A percentile compares a stretch with the other conserved stretches of the same genome.
These are phyloP conservation scores for Yarrowia sp. DNA, from an alignment of 805 yeast species.

Conservation along the genomic window DNA sequence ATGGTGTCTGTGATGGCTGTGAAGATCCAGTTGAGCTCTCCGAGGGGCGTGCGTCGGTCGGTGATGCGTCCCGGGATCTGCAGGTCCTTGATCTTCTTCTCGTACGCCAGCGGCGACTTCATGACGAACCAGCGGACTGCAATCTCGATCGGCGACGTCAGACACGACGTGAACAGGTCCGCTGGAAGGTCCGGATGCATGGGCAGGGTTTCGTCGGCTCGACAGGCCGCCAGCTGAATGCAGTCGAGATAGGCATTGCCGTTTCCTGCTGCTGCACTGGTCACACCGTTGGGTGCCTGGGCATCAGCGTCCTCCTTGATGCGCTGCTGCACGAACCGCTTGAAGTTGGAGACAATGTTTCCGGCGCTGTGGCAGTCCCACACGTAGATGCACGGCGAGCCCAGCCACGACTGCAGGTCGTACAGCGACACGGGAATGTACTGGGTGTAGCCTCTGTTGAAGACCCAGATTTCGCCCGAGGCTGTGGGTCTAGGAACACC, in stretches of 20 bases:
- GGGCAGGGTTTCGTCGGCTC: slow-evolving; percentile 79
- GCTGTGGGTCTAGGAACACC: slow-evolving; percentile 98
- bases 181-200: slow-evolving; percentile 95
- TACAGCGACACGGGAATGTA: slow-evolving; percentile 94
- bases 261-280: slow-evolving; percentile 34
- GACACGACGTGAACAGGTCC: slow-evolving; percentile 90
- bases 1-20: slow-evolving; percentile 97
- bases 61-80: slow-evolving; percentile 86
- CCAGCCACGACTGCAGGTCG: slow-evolving; percentile 94
- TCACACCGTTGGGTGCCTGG: slow-evolving; percentile 61
- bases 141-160: slow-evolving; percentile 93
- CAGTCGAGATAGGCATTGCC: slow-evolving; percentile 61
- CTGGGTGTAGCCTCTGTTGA: slow-evolving; percentile 94
- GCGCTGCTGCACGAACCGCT: slow-evolving; percentile 83
- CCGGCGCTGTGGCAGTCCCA: slow-evolving; percentile 96
- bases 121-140: slow-evolving; percentile 88
- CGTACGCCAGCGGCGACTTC: slow-evolving; percentile 49
- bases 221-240: slow-evolving; percentile 91
- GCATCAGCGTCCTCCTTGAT: slow-evolving; percentile 66
- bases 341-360: slow-evolving; percentile 83
- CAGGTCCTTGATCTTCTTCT: slow-evolving; percentile 42
- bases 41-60: slow-evolving; percentile 91
- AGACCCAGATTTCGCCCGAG: slow-evolving; percentile 97
- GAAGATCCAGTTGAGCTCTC: slow-evolving; percentile 95
- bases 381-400: slow-evolving; percentile 94